phyloP scores from a whole-genome alignment of 306 rosid species.

The Lagenaria siceraria region DNA sequence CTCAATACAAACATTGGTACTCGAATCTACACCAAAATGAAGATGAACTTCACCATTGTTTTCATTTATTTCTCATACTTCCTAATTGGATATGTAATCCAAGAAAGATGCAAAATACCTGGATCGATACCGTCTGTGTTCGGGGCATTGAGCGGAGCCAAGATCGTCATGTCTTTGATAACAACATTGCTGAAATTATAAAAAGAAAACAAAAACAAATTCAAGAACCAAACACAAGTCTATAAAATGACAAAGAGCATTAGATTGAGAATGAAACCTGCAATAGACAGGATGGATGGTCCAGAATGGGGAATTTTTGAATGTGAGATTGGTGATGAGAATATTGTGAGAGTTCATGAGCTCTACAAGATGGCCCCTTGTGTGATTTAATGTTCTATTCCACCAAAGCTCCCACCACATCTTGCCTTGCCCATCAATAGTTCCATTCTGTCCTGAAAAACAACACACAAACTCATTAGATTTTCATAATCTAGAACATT shows the following conservation, averaged over 20 bases:
- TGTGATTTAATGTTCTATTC: slow-evolving; percentile 76
- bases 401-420: slow-evolving; percentile 99
- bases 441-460: slow-evolving; percentile 76
- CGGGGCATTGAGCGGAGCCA: slow-evolving; percentile 95
- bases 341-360: slow-evolving; percentile 63
- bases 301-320: slow-evolving; percentile 90
- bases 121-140: slow-evolving; percentile 96
- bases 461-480: neutral
- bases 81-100: too few species aligned
- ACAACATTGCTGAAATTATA: slow-evolving; percentile 69
- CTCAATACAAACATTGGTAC: slow-evolving; percentile 69
- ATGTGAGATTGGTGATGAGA: slow-evolving; percentile 77
- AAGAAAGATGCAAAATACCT: slow-evolving; percentile 27
- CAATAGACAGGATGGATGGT: slow-evolving; percentile 93
- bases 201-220: neutral
- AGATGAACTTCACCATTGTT: neutral
- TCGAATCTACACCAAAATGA: slow-evolving; percentile 46
- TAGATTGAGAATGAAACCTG: slow-evolving; percentile 37
- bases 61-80: neutral
- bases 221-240: neutral
- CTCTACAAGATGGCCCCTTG: slow-evolving; percentile 94
- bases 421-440: slow-evolving; percentile 80
- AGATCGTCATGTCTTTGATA: slow-evolving; percentile 78
- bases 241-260: neutral
- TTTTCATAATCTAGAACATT: neutral